Evolutionary conservation across 2,329 filamentous ascomycete species (phyloP).

Genomic region (Aphanocladium album): DNA sequence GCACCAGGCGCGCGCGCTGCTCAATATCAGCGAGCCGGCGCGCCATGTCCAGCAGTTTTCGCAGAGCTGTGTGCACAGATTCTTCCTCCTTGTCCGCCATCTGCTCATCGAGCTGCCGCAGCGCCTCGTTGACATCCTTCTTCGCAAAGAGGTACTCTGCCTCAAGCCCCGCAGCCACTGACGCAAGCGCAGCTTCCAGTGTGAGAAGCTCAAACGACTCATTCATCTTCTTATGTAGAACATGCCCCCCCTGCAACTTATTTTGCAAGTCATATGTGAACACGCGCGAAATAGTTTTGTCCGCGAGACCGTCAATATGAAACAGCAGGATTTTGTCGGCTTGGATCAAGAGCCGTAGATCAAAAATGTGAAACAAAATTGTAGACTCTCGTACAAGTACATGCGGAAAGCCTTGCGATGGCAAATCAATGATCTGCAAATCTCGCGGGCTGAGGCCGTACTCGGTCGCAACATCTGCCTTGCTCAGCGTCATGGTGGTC

Average conservation of each 20-base stretch:
- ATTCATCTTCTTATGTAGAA: slow-evolving; percentile 23
- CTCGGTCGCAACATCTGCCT: slow-evolving; percentile 12
- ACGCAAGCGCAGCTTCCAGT: slow-evolving; percentile 29
- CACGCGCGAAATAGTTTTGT: slow-evolving; percentile 2
- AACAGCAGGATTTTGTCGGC: slow-evolving; percentile 27
- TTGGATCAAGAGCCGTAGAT: slow-evolving; percentile 30
- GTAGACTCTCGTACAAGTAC: slow-evolving; percentile 27
- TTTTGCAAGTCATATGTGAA: slow-evolving; percentile 24
- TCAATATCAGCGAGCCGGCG: slow-evolving; percentile 23
- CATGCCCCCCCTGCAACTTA: slow-evolving; percentile 10
- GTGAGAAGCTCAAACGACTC: slow-evolving; percentile 28
- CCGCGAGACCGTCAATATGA: slow-evolving; percentile 17
- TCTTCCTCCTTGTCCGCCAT: slow-evolving; percentile 15
- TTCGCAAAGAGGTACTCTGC: slow-evolving; percentile 25
- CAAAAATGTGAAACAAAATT: slow-evolving; percentile 30
- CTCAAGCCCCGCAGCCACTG: slow-evolving; percentile 28
- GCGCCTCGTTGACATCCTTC: slow-evolving; percentile 5
- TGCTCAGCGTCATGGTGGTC: slow-evolving; percentile 12
- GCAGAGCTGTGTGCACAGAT: slow-evolving; percentile 21
- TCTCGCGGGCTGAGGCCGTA: slow-evolving; percentile 22
- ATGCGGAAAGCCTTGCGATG: slow-evolving; percentile 28
- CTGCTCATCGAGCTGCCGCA: slow-evolving; percentile 10
- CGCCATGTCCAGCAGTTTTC: slow-evolving; percentile 25
- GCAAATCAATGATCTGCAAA: slow-evolving; percentile 28
- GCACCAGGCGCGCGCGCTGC: slow-evolving; percentile 28